Conservation (phyloP, 1,284 basidiomycete genomes). For the Golubevia sp. region DNA sequence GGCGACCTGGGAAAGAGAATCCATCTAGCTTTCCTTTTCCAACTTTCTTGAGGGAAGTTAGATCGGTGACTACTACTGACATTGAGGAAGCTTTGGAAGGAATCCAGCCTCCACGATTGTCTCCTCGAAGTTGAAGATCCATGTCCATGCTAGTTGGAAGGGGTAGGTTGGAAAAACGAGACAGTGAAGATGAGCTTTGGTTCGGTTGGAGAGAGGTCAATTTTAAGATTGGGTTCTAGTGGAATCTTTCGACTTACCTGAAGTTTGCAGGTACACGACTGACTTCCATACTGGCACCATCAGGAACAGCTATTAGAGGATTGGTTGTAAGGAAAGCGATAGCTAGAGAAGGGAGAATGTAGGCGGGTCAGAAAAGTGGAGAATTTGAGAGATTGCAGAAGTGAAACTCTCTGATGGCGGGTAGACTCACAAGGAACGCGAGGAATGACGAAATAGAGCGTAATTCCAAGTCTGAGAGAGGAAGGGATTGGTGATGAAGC, state of each 20-base stretch:
- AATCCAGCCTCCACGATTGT: conserved; percentile 33
- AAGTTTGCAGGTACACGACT: conserved; percentile 26
- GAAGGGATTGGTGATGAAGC: neutral
- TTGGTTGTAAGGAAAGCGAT: conserved; percentile 28
- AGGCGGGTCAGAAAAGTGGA: no score
- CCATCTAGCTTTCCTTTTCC: conserved; percentile 22
- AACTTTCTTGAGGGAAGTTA: conserved; percentile 22
- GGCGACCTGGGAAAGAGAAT: conserved; percentile 15
- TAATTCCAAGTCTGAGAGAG: conserved; percentile 17
- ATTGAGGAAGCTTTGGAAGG: conserved; percentile 19
- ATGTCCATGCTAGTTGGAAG: conserved; percentile 31
- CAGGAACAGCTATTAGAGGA: conserved; percentile 33
- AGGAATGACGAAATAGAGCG: conserved; percentile 49
- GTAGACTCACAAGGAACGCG: conserved; percentile 30
- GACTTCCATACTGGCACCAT: conserved; percentile 37
- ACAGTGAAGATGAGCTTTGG: no score
- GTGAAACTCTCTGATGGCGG: no score
- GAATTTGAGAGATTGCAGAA: no score
- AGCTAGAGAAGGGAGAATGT: neutral
- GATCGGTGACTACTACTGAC: conserved; percentile 26
- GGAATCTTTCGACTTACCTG: neutral
- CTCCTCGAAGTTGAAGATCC: conserved; percentile 39
- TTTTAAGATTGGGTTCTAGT: neutral
- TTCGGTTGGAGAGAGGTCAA: neutral
- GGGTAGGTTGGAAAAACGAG: neutral